A percentile compares a stretch with the other conserved stretches of the same genome.
phyloP scores from a whole-genome alignment of 148 eudicot genomes.

The Agrostemma githago region DNA sequence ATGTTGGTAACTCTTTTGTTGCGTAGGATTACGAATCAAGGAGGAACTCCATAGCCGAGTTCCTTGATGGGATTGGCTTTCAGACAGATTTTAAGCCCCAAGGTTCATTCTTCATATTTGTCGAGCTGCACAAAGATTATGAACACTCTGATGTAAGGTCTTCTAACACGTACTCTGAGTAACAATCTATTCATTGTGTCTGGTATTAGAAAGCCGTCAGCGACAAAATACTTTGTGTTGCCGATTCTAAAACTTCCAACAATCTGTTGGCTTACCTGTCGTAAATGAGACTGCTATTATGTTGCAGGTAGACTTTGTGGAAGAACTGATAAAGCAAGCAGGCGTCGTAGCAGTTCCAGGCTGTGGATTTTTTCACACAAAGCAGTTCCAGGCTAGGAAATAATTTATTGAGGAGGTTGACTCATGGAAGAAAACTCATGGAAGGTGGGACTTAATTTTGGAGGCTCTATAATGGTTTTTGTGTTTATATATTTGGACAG shows the following conservation, averaged over 20 bases:
- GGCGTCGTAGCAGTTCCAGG: conserved; percentile 95
- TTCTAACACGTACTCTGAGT: background rate
- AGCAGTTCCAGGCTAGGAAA: too few species aligned
- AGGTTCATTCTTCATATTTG: conserved; percentile 83
- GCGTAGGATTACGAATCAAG: conserved; percentile 67
- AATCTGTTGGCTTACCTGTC: background rate
- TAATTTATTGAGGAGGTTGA: too few species aligned
- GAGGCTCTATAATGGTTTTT: too few species aligned
- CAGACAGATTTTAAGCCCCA: conserved; percentile 51
- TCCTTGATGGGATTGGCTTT: conserved; percentile 71
- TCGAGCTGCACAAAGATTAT: conserved; percentile 65
- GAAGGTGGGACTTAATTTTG: too few species aligned
- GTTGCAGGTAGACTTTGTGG: conserved; percentile 72
- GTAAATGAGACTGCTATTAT: too few species aligned
- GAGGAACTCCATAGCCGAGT: conserved; percentile 52
- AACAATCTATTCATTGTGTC: background rate
- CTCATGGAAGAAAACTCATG: too few species aligned
- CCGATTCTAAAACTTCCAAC: background rate
- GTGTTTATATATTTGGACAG: too few species aligned
- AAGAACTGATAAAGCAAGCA: conserved; percentile 76
- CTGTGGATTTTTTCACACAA: conserved; percentile 72
- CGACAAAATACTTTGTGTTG: background rate
- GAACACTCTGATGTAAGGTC: conserved; percentile 60
- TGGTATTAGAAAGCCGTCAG: background rate
- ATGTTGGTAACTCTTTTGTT: conserved; percentile 16